Conservation (phyloP, 31 red algal genomes). For the Endocladia muricata region DNA sequence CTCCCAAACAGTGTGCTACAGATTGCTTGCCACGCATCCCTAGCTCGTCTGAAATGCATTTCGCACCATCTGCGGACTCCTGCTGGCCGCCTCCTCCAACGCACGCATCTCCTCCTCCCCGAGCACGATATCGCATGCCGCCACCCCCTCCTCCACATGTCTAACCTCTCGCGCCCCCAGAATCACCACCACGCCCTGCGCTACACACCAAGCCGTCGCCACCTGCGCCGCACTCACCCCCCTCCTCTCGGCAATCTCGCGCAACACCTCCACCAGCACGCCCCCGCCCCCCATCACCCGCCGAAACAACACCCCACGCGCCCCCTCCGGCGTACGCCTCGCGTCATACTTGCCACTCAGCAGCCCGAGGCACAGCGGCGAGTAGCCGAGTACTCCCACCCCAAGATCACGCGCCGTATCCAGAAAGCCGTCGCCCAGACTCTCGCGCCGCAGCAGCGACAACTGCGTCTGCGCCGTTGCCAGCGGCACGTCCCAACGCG, state of each 20-base stretch:
- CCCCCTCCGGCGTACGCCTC: not conserved
- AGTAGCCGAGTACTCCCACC: slow-evolving; percentile 63
- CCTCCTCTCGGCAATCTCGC: slow-evolving; percentile 17
- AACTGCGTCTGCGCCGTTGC: slow-evolving; percentile 65
- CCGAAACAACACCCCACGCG: slow-evolving; percentile 19
- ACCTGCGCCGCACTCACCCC: slow-evolving; percentile 55
- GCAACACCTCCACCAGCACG: slow-evolving; percentile 1
- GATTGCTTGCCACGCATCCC: no score
- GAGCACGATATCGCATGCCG: slow-evolving; percentile 18
- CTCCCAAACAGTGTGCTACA: no score
- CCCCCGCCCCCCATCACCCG: not conserved
- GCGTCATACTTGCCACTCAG: slow-evolving; percentile 60
- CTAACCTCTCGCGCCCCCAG: slow-evolving; percentile 30
- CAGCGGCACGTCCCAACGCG: slow-evolving; percentile 27
- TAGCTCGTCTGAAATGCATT: slow-evolving; percentile 53
- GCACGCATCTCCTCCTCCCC: slow-evolving; percentile 20
- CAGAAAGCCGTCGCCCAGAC: slow-evolving; percentile 35
- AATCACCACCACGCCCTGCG: slow-evolving; percentile 45
- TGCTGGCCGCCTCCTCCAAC: slow-evolving; percentile 44
- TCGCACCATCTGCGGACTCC: slow-evolving; percentile 47
- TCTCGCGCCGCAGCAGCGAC: slow-evolving; percentile 46
- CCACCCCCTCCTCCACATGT: slow-evolving; percentile 31
- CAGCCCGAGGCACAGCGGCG: slow-evolving; percentile 74
- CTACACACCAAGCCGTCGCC: slow-evolving; percentile 57
- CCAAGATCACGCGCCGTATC: slow-evolving; percentile 32